Percentiles rank a stretch among this genome's conserved stretches.
Evolutionary conservation across 2,329 filamentous ascomycete genomes (phyloP).

Genomic region (Juglanconis juglandina): DNA sequence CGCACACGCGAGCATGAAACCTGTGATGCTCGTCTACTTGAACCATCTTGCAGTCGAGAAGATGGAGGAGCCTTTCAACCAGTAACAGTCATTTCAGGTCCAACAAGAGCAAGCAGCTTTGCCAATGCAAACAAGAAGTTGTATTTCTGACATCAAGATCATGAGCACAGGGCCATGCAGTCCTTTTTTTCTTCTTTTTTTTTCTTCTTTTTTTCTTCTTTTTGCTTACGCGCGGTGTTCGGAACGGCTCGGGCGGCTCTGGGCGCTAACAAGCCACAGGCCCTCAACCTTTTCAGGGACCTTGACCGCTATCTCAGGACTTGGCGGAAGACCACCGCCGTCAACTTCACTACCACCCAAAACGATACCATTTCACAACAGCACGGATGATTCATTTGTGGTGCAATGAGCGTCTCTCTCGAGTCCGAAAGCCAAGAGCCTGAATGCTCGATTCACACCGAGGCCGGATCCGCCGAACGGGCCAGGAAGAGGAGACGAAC

Average conservation of each 20-base stretch:
- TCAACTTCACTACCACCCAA: not conserved
- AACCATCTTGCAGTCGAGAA: not conserved
- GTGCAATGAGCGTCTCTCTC: slow-evolving; percentile 5
- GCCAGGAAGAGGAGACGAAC: slow-evolving; percentile 9
- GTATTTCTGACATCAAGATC: slow-evolving; percentile 10
- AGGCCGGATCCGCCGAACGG: slow-evolving; percentile 3
- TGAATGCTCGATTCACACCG: slow-evolving; percentile 1
- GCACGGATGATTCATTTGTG: not conserved
- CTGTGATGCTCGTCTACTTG: not conserved
- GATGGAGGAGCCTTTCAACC: not conserved
- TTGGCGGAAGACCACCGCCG: not conserved
- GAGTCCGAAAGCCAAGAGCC: slow-evolving; percentile 1
- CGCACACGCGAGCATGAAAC: not conserved
- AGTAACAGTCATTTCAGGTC: not conserved
- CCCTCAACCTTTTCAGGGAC: not conserved
- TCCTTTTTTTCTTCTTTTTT: too few relatives aligned
- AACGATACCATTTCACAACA: not conserved
- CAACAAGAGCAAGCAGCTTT: slow-evolving; percentile 5
- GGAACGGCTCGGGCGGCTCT: not conserved
- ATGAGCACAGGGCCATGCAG: too few relatives aligned
- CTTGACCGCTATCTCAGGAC: not conserved
- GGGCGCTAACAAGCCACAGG: not conserved
- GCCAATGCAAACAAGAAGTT: slow-evolving; percentile 5
- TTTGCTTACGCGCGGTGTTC: not conserved
- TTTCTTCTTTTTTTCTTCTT: too few relatives aligned